A percentile compares a stretch with the other conserved stretches of the same genome.
phyloP scores from a whole-genome alignment of 371 early-diverging fungal species.

The Mucor mucedo region DNA sequence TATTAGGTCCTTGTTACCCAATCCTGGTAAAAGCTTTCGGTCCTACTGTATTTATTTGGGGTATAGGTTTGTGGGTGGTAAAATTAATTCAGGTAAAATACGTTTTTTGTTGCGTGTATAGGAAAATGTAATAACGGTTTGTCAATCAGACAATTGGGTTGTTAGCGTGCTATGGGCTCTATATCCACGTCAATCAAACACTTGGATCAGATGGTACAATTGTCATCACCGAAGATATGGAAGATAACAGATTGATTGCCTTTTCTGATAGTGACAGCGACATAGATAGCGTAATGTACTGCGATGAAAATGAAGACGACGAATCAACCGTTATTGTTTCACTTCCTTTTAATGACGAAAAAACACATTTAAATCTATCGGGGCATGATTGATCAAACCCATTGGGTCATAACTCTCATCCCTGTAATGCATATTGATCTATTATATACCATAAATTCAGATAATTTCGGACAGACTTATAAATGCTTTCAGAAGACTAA shows the following conservation, averaged over 20 bases:
- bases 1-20: conserved; percentile 9
- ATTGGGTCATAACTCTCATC: too few species aligned
- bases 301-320: neutral
- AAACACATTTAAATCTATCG: too few species aligned
- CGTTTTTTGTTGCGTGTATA: neutral
- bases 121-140: neutral
- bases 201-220: neutral
- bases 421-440: too few species aligned
- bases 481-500: too few species aligned
- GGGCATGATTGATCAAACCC: too few species aligned
- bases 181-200: conserved; percentile 2
- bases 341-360: too few species aligned
- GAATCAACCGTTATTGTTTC: neutral
- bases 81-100: conserved; percentile 14
- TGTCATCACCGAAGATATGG: neutral
- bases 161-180: conserved; percentile 13
- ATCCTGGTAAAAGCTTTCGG: conserved; percentile 11
- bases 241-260: neutral
- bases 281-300: neutral
- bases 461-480: too few species aligned
- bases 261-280: neutral
- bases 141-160: conserved; percentile 7
- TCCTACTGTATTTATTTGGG: conserved; percentile 12
- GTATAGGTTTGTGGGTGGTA: conserved; percentile 14
- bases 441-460: too few species aligned